Evolutionary conservation across 768 basidiomycete species (phyloP), one percentile per base, ranked within the genome.

Genomic region (Rhodosporidiobolus sp.): DNA sequence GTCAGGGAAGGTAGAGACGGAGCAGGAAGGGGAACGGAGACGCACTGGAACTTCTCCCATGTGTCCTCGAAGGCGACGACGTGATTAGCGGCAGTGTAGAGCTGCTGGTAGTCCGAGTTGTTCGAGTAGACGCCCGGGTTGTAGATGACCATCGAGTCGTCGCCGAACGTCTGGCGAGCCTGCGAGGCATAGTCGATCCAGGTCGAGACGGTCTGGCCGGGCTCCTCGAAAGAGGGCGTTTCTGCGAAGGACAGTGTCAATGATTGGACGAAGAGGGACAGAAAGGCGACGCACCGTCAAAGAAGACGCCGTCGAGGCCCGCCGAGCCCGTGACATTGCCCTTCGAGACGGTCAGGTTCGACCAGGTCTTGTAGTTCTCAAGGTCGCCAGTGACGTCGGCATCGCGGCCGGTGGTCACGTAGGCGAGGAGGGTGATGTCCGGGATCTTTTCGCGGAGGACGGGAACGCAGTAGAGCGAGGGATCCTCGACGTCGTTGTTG

Each of bases 401-500:
- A 20, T 46, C 35, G 55, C 63, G 63, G 17, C 50, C 54, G 1
- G 67, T 69, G 5, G 61, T 28, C n/a, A 69, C 67, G 61, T 69
- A 69, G 6, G 61, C 67, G 34, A 63, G n/a, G 22, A 59, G 62
- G 24, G 46, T 57, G 28, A 35, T 17, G 5, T 35, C 24, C 12
- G 60, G 34, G 54, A 63, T 48, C 26, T 38, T 45, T 7, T 32
- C 19, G 28, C 67, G 67, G 43, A 69, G 61, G 48, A 32, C 35
- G 20, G 67, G 67, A 26, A 69, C 49, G 54, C 67, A 69, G 48
- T 69, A 69, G 10, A 69, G 53, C 22, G 67, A 69, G 7, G 67
- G 67, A n/a, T 69, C 55, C 1, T 24, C 4, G 5, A 35, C 3
- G 32, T 63, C 61, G 2, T 14, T 4, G 16, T 10, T 38, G 12